Percentiles rank a stretch among this genome's conserved stretches.
Evolutionary conservation across 2,329 filamentous ascomycete species (phyloP).

Genomic region (Ascochyta koolunga): DNA sequence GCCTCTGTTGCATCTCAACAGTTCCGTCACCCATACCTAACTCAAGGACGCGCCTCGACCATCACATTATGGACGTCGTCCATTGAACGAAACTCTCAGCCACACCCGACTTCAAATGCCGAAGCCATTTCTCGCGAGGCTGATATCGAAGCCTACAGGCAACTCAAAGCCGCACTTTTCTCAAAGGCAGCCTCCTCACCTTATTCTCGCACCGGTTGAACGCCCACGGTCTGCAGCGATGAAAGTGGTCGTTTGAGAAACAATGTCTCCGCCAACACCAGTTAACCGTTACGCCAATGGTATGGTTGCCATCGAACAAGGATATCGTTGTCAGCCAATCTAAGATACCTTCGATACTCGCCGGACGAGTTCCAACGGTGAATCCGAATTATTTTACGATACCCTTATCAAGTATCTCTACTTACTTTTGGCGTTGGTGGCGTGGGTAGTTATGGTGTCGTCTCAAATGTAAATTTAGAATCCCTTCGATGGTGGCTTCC

Average conservation of each 20-base stretch:
- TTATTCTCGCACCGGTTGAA: conserved; percentile 1
- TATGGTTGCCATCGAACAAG: not conserved
- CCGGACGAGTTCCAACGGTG: not conserved
- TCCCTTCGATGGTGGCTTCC: not conserved
- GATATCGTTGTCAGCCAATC: not conserved
- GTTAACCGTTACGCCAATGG: not conserved
- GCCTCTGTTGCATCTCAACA: conserved; percentile 20
- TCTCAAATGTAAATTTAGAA: conserved; percentile 7
- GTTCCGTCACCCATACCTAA: conserved; percentile 35
- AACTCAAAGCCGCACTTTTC: conserved; percentile 42
- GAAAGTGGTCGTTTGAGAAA: not conserved
- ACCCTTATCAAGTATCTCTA: not conserved
- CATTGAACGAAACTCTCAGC: conserved; percentile 24
- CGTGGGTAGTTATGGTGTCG: not conserved
- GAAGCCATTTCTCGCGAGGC: conserved; percentile 32
- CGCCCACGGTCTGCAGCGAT: not conserved
- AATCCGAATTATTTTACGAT: not conserved
- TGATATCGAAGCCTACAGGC: conserved; percentile 43
- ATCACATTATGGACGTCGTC: conserved; percentile 44
- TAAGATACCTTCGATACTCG: not conserved
- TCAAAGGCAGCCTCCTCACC: conserved; percentile 39
- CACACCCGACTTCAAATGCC: conserved; percentile 16
- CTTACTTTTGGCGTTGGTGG: conserved; percentile 3
- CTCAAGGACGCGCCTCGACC: conserved; percentile 33
- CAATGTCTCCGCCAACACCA: not conserved